Evolutionary conservation across 805 yeast species (phyloP), one percentile per base, ranked within the genome.

Genomic region (Starmerella ratchasimensis): DNA sequence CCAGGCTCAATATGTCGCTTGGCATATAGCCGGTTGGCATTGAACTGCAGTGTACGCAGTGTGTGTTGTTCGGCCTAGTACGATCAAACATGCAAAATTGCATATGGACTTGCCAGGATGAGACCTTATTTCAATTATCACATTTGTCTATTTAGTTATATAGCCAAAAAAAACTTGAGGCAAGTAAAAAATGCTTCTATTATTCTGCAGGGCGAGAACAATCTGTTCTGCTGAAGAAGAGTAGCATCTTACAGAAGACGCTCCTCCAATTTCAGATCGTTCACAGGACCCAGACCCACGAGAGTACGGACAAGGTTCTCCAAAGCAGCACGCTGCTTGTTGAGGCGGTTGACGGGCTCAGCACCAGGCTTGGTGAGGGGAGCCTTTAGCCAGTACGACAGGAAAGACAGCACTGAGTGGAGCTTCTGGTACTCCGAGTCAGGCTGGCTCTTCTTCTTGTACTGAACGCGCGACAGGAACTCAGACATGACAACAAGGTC

Each of bases 321-420:
- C 48, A 86, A 65, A 36, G 93, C 95, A 51, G 76, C 71, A 57
- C 94, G 78, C 68, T 88, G 97, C 64, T 86, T 88, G 72, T 83
- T 88, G 58, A 86, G 71, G 20, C 96, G 94, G 55, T 86, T 86
- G 53, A 86, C 81, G 23, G 94, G 77, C 57, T 81, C 78, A 63
- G 68, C 80, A 4, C 95, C 95, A 34, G 83, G 81, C 63, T 88
- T 80, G 34, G 93, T 76, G 51, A 86, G 72, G 47, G 97, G 97
- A 2, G 96, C 96, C 68, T 86, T 86, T 57, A 88, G 74, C 96
- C 96, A 86, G 65, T 86, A 86, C 55, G 86, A 73, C 60, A 86
- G 69, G 59, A 84, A 80, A 14, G 93, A 73, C 57, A 88, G 68
- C 34, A 88, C 86, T 18, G 94, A 74, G 63, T 86, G 83, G 64